phyloP scores from a whole-genome alignment of 225 moss, liverwort and hornwort genomes.

The Straminergon stramineum region DNA sequence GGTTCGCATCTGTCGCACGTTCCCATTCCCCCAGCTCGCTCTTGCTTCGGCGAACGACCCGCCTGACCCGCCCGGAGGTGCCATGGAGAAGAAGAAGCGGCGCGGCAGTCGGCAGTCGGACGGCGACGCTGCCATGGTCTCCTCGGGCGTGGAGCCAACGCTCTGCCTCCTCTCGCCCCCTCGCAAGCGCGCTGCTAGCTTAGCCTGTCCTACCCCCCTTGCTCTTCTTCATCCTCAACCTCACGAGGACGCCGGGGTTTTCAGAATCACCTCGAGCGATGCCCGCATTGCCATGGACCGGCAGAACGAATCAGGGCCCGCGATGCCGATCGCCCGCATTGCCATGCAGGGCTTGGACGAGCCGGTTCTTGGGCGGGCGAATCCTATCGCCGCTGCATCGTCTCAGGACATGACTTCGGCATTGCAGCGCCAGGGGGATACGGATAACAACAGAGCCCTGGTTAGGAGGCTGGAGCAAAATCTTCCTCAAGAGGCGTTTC shows the following conservation, averaged over 20 bases:
- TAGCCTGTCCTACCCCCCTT: not conserved
- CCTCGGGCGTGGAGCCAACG: not conserved
- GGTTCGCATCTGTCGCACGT: too few relatives aligned
- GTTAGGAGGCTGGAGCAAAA: constrained; percentile 8
- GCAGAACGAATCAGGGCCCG: not conserved
- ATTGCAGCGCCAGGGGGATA: not conserved
- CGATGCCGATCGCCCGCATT: not conserved
- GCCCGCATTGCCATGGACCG: not conserved
- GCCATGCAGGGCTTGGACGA: not conserved
- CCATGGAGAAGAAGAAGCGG: constrained; percentile 30
- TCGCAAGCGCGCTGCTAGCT: constrained; percentile 18
- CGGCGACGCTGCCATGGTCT: not conserved
- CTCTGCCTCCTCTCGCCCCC: not conserved
- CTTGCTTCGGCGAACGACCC: not conserved
- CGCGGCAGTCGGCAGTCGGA: constrained; percentile 2
- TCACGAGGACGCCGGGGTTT: not conserved
- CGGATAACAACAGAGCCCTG: not conserved
- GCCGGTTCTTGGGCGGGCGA: not conserved
- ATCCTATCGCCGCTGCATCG: not conserved
- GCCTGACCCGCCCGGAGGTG: not conserved
- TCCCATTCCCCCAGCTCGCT: not conserved
- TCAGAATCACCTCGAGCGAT: not conserved
- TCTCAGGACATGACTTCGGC: not conserved
- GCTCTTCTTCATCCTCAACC: not conserved
- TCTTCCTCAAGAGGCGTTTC: constrained; percentile 22